Percentiles rank a stretch among this genome's conserved stretches.
These are phyloP conservation scores for Saururus chinensis DNA, from an alignment of 164 flowering plant species.

Conservation along the genomic window DNA sequence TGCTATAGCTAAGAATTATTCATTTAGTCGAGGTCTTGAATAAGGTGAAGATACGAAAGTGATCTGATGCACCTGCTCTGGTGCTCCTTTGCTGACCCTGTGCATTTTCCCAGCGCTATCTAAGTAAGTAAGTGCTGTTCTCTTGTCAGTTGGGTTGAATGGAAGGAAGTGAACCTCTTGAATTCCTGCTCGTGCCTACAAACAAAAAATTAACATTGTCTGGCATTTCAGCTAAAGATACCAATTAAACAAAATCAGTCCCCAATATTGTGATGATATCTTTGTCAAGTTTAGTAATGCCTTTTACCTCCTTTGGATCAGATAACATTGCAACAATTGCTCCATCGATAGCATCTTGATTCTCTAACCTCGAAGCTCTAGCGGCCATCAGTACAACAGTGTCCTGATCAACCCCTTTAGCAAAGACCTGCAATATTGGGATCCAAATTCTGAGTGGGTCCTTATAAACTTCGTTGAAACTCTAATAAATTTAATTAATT, in stretches of 20 bases:
- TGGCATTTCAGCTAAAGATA: background rate
- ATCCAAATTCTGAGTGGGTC: background rate
- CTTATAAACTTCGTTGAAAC: too few relatives aligned
- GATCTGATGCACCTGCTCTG: constrained; percentile 35
- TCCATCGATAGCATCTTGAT: constrained; percentile 62
- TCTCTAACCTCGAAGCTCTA: constrained; percentile 58
- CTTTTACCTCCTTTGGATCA: constrained; percentile 57
- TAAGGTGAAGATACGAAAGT: too few relatives aligned
- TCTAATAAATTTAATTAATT: background rate
- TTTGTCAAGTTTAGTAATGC: background rate
- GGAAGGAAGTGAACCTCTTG: constrained; percentile 62
- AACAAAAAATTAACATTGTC: background rate
- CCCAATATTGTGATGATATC: background rate
- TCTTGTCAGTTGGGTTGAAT: constrained; percentile 57
- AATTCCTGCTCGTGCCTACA: constrained; percentile 54
- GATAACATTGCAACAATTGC: constrained; percentile 53
- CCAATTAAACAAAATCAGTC: background rate
- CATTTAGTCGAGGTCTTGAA: too few relatives aligned
- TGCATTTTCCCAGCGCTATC: constrained; percentile 42
- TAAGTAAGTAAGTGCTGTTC: constrained; percentile 55
- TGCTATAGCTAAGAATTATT: too few relatives aligned
- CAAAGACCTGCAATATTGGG: constrained; percentile 31
- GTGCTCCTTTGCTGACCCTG: constrained; percentile 59
- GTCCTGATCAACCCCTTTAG: constrained; percentile 42
- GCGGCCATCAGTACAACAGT: constrained; percentile 58